These are phyloP conservation scores for Tausonia pullulans DNA, from an alignment of 1,284 basidiomycete genomes.

Conservation along the genomic window DNA sequence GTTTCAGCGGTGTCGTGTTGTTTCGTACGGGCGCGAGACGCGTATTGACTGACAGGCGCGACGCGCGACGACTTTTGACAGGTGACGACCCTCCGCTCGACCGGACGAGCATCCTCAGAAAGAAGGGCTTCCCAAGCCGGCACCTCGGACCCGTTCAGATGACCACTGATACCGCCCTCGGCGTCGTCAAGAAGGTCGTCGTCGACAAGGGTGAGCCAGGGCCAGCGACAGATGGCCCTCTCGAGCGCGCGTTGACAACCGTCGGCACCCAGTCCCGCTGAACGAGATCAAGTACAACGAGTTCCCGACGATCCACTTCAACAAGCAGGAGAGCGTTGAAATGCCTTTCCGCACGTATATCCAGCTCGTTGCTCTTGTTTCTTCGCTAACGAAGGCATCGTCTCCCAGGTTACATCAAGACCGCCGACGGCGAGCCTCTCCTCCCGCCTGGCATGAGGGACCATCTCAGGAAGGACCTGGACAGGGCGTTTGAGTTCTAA, in stretches of 20 bases:
- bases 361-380: not conserved
- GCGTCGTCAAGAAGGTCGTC: conserved; percentile 80
- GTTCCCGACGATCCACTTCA: conserved; percentile 76
- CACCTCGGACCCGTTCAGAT: conserved; percentile 81
- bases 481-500: conserved; percentile 72
- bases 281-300: conserved; percentile 68
- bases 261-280: conserved; percentile 43
- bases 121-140: conserved; percentile 71
- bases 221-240: no score
- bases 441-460: conserved; percentile 81
- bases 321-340: conserved; percentile 71
- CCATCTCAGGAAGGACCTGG: conserved; percentile 68
- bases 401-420: conserved; percentile 44
- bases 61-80: conserved; percentile 21
- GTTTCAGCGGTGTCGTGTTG: conserved; percentile 8
- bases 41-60: no score
- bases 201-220: conserved; percentile 53
- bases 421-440: conserved; percentile 44
- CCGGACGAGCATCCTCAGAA: conserved; percentile 43
- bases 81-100: conserved; percentile 87
- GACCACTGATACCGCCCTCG: conserved; percentile 96
- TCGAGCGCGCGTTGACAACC: no score
- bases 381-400: conserved; percentile 31
- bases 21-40: no score
- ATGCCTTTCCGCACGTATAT: conserved; percentile 66